Conservation (phyloP, 2,329 filamentous ascomycete species). For the Emmonsiellopsis sp. region DNA sequence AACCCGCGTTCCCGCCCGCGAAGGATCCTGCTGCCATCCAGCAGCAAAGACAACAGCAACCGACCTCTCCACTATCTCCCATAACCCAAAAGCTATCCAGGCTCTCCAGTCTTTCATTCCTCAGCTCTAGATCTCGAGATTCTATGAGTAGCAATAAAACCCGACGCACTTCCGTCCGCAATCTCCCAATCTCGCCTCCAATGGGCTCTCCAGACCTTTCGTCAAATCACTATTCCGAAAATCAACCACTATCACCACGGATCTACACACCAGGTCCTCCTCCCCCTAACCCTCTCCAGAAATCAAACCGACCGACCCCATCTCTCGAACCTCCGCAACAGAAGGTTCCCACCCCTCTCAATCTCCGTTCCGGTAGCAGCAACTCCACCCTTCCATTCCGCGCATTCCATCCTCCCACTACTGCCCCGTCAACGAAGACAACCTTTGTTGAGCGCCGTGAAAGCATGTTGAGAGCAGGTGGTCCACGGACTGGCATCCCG, state of each 20-base stretch:
- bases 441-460: slow-evolving; percentile 39
- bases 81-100: slow-evolving; percentile 30
- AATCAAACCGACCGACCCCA: slow-evolving; percentile 11
- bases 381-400: slow-evolving; percentile 36
- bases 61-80: slow-evolving; percentile 25
- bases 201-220: slow-evolving; percentile 38
- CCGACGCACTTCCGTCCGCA: slow-evolving; percentile 40
- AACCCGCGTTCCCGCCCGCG: slow-evolving; percentile 9
- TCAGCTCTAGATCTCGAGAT: slow-evolving; percentile 31
- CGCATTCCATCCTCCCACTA: slow-evolving; percentile 32
- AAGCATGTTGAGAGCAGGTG: slow-evolving; percentile 21
- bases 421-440: slow-evolving; percentile 40
- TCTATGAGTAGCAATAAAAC: slow-evolving; percentile 34
- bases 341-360: slow-evolving; percentile 23
- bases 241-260: slow-evolving; percentile 49
- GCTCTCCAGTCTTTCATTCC: slow-evolving; percentile 32
- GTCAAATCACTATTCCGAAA: slow-evolving; percentile 37
- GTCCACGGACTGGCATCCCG: slow-evolving; percentile 38
- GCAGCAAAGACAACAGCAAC: slow-evolving; percentile 10
- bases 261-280: slow-evolving; percentile 48
- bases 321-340: slow-evolving; percentile 21
- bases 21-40: slow-evolving; percentile 6
- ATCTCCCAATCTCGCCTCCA: slow-evolving; percentile 50
- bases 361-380: slow-evolving; percentile 20
- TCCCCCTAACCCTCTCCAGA: slow-evolving; percentile 40